Evolutionary conservation across 2,329 filamentous ascomycete genomes (phyloP).

Genomic region (Sarocladium brachiariae): DNA sequence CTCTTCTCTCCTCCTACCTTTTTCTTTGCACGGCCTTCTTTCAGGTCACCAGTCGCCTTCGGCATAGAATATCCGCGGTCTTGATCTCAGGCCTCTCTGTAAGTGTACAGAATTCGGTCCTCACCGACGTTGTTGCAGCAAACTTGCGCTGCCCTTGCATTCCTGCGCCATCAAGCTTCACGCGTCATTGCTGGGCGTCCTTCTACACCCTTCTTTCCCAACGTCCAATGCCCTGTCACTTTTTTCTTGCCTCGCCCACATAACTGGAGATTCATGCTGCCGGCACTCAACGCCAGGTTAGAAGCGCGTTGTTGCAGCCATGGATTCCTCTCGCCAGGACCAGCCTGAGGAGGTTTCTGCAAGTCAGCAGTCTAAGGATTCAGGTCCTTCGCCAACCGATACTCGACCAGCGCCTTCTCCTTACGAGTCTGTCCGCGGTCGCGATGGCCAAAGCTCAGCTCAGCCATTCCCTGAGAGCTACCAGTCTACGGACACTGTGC

Average conservation of each 20-base stretch:
- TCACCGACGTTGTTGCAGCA: background rate
- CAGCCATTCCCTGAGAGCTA: constrained; percentile 44
- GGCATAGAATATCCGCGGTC: background rate
- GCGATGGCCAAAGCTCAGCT: constrained; percentile 26
- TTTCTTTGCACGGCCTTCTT: background rate
- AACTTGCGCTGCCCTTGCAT: background rate
- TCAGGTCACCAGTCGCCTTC: background rate
- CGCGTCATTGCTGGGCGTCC: constrained; percentile 1
- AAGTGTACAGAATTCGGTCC: background rate
- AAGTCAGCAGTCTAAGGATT: constrained; percentile 30
- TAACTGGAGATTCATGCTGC: constrained; percentile 8
- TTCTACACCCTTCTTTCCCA: background rate
- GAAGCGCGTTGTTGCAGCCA: constrained; percentile 18
- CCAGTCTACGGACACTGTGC: constrained; percentile 54
- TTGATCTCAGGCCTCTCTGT: no score
- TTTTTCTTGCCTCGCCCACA: background rate
- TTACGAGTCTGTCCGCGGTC: constrained; percentile 27
- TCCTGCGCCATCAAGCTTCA: constrained; percentile 1
- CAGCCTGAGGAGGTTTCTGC: constrained; percentile 20
- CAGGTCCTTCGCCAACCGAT: constrained; percentile 43
- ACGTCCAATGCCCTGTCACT: background rate
- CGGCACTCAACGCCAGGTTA: background rate
- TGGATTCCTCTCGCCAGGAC: constrained; percentile 33
- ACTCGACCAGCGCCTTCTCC: constrained; percentile 33
- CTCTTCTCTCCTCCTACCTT: background rate